Evolutionary conservation across 78 protist genomes (phyloP).

Genomic region (Creolimax fragrantissima): DNA sequence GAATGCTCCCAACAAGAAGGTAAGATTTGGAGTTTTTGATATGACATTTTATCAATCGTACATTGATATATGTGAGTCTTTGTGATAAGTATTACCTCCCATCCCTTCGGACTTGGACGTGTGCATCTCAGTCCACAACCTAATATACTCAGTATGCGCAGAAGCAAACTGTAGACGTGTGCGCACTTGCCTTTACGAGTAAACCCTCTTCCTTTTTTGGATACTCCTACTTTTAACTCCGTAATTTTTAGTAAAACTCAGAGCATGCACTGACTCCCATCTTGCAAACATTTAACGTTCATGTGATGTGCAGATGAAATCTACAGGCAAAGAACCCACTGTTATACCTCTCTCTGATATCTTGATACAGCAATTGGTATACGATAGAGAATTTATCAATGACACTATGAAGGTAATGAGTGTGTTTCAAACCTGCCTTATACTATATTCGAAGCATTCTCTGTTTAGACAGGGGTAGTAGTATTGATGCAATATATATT

Average conservation of each 20-base stretch:
- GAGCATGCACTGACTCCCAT: too few species aligned
- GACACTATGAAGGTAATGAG: not conserved
- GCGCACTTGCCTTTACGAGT: not conserved
- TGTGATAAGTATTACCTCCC: too few species aligned
- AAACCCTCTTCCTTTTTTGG: not conserved
- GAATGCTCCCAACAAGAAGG: too few species aligned
- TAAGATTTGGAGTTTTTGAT: too few species aligned
- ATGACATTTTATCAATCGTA: too few species aligned
- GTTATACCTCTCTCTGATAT: not conserved
- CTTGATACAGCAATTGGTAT: not conserved
- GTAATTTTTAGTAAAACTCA: not conserved
- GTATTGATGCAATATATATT: too few species aligned
- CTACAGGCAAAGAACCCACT: not conserved
- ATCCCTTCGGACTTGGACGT: too few species aligned
- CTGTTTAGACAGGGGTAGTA: too few species aligned
- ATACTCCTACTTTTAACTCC: not conserved
- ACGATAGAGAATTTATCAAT: not conserved
- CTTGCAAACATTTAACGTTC: not conserved
- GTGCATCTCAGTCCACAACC: not conserved
- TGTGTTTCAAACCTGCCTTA: too few species aligned
- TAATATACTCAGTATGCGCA: not conserved
- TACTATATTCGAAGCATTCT: too few species aligned
- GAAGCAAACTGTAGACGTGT: not conserved
- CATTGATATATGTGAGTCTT: too few species aligned
- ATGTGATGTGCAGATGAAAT: not conserved